These are phyloP conservation scores for Metarhizium guizhouense DNA, from an alignment of 2,329 filamentous ascomycete genomes.

Conservation along the genomic window DNA sequence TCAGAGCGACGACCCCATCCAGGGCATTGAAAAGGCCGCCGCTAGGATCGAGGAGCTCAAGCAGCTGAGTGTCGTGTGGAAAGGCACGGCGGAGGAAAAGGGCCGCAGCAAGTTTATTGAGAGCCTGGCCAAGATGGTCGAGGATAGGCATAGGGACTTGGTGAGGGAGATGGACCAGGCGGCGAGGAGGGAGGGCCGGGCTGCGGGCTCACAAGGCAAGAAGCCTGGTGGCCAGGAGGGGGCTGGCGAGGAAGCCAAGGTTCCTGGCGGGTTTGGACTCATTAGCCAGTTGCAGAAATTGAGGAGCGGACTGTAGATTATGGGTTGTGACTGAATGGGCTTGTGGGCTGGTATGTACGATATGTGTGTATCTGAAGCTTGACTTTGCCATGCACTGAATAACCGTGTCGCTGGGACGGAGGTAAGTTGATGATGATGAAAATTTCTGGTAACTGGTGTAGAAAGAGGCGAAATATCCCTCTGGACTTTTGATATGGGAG, in stretches of 20 bases:
- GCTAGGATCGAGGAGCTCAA: conserved; percentile 69
- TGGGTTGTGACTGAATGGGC: background rate
- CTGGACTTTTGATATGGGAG: no score
- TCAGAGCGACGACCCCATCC: conserved; percentile 45
- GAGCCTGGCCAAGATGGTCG: conserved; percentile 68
- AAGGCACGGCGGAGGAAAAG: conserved; percentile 91
- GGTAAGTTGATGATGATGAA: background rate
- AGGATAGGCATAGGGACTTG: conserved; percentile 56
- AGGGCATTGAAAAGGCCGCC: conserved; percentile 65
- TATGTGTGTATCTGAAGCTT: no score
- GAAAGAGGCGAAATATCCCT: no score
- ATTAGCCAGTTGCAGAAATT: conserved; percentile 56
- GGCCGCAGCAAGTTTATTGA: conserved; percentile 77
- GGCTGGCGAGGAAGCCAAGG: conserved; percentile 30
- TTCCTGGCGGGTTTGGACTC: conserved; percentile 45
- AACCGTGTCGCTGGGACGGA: background rate
- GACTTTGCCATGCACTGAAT: background rate
- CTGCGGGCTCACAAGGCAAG: conserved; percentile 25
- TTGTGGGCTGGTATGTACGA: background rate
- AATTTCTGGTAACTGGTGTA: background rate
- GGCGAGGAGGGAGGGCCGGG: conserved; percentile 24
- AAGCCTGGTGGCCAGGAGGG: conserved; percentile 15
- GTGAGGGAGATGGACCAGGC: conserved; percentile 41
- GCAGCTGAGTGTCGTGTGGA: conserved; percentile 74
- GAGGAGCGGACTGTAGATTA: conserved; percentile 38